Base-by-base conservation (phyloP, 192 early-diverging fungal genomes). In the Gonapodya prolifera region DNA sequence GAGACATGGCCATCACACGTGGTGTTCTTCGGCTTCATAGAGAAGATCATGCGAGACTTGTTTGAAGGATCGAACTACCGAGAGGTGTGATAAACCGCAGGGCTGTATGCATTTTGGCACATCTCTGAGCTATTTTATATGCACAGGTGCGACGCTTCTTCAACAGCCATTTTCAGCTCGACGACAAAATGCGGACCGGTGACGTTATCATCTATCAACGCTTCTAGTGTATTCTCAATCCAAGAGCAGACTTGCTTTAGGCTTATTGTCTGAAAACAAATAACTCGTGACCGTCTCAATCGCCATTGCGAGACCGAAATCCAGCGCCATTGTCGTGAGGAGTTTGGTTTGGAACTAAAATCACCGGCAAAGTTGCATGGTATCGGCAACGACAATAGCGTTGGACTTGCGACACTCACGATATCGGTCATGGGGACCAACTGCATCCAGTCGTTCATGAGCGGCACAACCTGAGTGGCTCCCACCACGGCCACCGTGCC, bases 201-300 rank as follows among this genome's bases (percentile, higher is more conserved):
- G 91, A 97, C 28, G 80, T 98, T 23, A 61, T 61, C 8, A 23
- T 61, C 8, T 61, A 61, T 61, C 8, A 23, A 23, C 8, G 45
- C 23, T 61, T 61, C 45, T 61, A 61, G 45, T 61, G 45, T 61
- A 61, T 61, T 61, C 23, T 61, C 23, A 61, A 61, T 61, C 45
- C 45, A 61, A 61, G 8, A 61, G 23, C 45, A 61, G 23, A 61
- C 45, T 94, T 35, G 90, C 86, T 82, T 95, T 93, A 76, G 97
- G 92, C 70, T 88, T 89, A 85, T 95, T 96, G 86, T 97, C 92
- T 8, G 94, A 92, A 85, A 99, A 96, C 70, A 96, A 79, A 31
- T 75, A 78, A 61, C 90, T 91, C 77, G 89, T 91, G 0, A 91
- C 84, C 78, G 90, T 86, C 82, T 99, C 97, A 74, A 97, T 85